Evolutionary conservation across 164 flowering plant species (phyloP), one percentile per base, ranked within the genome.

Genomic region (Sedum album): DNA sequence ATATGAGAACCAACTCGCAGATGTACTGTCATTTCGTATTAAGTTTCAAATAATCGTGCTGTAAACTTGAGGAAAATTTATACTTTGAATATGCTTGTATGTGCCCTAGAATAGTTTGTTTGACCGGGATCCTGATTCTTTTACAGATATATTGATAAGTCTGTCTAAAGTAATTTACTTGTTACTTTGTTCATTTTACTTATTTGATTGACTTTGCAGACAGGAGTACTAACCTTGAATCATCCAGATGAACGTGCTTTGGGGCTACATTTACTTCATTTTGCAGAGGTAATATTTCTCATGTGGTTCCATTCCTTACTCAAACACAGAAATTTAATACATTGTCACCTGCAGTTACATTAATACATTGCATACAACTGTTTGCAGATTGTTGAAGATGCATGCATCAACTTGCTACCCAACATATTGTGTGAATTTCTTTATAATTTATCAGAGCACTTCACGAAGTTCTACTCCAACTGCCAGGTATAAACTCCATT

Each of bases 181-280:
- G 21, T 31, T 67, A 6, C 5, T 4, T 23, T 1, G 33, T 30
- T 31, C 25, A 31, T 25, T 15, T 51, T 35, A 55, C 25, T 17
- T 64, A 5, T 70, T 18, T 36, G 44, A 39, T 48, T 66, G 67
- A 21, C 9, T 71, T 70, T 39, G 17, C 80, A 93, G 98, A 81
- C 69, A n/a, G 95, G 86, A 72, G 62, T 41, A n/a, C 21, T 90
- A 49, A 72, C 69, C 20, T 81, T 94, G 78, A 84, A 72, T 66
- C 91, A 89, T 77, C 76, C 74, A 1, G 90, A 83, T 75, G 98
- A 94, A 76, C 91, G 95, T 31, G 83, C 38, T 4, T 71, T 94
- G 72, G 97, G 89, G n/a, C 82, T 91, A 70, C 96, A 91, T 77
- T 75, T 94, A 77, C 88, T 91, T 49, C 95, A 78, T 21, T 94